phyloP scores from a whole-genome alignment of 2,329 filamentous ascomycete species.

The Chalaropsis thielavioides region DNA sequence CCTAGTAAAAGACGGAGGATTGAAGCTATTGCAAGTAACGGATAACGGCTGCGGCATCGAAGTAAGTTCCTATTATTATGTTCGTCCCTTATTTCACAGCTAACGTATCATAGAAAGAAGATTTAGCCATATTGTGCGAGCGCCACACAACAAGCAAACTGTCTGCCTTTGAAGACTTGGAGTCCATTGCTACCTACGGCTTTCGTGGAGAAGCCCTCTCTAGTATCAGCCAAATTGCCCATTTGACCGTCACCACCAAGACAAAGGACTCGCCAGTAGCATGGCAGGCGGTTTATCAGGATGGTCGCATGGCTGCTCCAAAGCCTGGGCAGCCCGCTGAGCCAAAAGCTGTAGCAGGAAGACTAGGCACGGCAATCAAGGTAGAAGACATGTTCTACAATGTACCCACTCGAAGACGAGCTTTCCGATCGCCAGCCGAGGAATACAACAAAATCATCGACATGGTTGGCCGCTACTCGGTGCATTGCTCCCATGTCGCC shows the following conservation, averaged over 20 bases:
- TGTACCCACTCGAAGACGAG: slow-evolving; percentile 69
- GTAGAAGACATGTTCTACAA: slow-evolving; percentile 98
- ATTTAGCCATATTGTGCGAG: slow-evolving; percentile 82
- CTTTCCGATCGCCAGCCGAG: slow-evolving; percentile 82
- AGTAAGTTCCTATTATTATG: slow-evolving; percentile 36
- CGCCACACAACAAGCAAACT: slow-evolving; percentile 95
- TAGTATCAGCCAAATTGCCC: slow-evolving; percentile 96
- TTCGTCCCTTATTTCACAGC: slow-evolving; percentile 2
- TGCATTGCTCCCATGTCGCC: slow-evolving; percentile 80
- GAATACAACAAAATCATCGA: slow-evolving; percentile 98
- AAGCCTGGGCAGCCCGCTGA: slow-evolving; percentile 81
- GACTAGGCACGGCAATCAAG: slow-evolving; percentile 83
- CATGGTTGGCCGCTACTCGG: slow-evolving; percentile 79
- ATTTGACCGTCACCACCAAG: slow-evolving; percentile 87
- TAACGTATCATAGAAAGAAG: slow-evolving; percentile 53
- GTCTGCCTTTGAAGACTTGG: slow-evolving; percentile 81
- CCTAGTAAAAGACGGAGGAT: slow-evolving; percentile 81
- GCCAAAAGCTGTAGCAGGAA: slow-evolving; percentile 75
- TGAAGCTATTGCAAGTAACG: slow-evolving; percentile 91
- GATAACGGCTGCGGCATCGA: slow-evolving; percentile 95
- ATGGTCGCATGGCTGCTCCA: slow-evolving; percentile 63
- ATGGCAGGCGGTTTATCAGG: slow-evolving; percentile 77
- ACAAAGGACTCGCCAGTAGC: slow-evolving; percentile 77
- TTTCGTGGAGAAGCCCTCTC: slow-evolving; percentile 92
- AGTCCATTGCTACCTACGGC: slow-evolving; percentile 86